phyloP scores from a whole-genome alignment of 1,284 basidiomycete genomes.

The Irpex lacteus region DNA sequence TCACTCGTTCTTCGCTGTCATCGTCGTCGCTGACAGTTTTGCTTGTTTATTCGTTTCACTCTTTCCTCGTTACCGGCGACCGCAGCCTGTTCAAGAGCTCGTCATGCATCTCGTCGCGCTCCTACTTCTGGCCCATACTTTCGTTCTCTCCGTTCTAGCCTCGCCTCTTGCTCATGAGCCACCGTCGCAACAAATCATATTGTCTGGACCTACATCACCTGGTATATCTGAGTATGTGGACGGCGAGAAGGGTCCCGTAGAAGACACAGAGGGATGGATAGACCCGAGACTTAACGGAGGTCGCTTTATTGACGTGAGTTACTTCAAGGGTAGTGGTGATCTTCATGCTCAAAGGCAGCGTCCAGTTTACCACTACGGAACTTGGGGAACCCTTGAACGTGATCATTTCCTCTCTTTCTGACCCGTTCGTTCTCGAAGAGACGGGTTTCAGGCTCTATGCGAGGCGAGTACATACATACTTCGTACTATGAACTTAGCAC shows the following conservation, averaged over 20 bases:
- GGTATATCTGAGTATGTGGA: slow-evolving; percentile 21
- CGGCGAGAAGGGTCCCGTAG: slow-evolving; percentile 26
- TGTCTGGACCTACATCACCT: slow-evolving; percentile 5
- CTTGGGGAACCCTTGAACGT: slow-evolving; percentile 45
- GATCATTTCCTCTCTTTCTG: slow-evolving; percentile 43
- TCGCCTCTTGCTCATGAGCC: slow-evolving; percentile 9
- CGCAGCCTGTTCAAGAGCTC: no score
- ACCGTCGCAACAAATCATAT: slow-evolving; percentile 8
- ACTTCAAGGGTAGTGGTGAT: background rate
- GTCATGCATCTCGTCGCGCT: slow-evolving; percentile 1
- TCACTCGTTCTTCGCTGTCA: no score
- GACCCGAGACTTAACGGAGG: slow-evolving; percentile 73
- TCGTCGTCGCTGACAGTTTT: no score
- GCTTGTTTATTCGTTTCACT: no score
- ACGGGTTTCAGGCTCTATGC: slow-evolving; percentile 38
- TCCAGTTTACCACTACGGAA: slow-evolving; percentile 57
- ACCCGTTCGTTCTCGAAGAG: slow-evolving; percentile 41
- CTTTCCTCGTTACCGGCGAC: no score
- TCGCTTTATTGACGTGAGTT: slow-evolving; percentile 64
- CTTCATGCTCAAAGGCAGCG: background rate
- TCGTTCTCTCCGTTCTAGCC: slow-evolving; percentile 10
- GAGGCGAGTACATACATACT: slow-evolving; percentile 31
- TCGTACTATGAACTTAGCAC: no score
- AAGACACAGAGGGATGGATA: slow-evolving; percentile 49
- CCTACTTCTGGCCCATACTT: slow-evolving; percentile 1